A percentile compares a stretch with the other conserved stretches of the same genome.
Evolutionary conservation across 1,284 basidiomycete species (phyloP).

Genomic region (Golubevia pallescens): DNA sequence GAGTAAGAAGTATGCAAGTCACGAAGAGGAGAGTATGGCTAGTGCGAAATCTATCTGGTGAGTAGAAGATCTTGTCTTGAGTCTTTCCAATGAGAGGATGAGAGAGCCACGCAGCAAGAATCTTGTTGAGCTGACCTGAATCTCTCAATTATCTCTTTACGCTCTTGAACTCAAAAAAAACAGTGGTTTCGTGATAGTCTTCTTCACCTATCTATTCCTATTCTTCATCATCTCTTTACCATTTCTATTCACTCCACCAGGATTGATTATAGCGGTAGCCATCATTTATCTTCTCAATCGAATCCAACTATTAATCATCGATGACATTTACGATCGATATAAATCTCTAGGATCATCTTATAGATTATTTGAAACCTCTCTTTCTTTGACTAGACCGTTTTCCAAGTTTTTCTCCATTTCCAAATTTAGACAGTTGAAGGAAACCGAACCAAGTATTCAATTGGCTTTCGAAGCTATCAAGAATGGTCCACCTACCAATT

Average conservation of each 20-base stretch:
- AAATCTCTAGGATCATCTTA: conserved; percentile 7
- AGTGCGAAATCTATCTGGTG: conserved; percentile 17
- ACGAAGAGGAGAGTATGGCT: conserved; percentile 30
- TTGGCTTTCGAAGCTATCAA: not conserved
- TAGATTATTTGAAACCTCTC: conserved; percentile 1
- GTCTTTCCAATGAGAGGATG: not conserved
- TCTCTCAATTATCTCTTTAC: too few relatives aligned
- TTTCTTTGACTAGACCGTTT: not conserved
- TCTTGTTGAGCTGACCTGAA: too few relatives aligned
- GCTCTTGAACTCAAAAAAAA: not conserved
- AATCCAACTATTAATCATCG: conserved; percentile 9
- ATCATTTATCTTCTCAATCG: conserved; percentile 7
- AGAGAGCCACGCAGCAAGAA: not conserved
- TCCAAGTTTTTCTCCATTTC: not conserved
- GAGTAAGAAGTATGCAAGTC: conserved; percentile 10
- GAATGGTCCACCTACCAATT: not conserved
- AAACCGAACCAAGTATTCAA: not conserved
- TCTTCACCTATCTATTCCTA: conserved; percentile 10
- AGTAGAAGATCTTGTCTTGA: too few relatives aligned
- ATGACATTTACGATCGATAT: conserved; percentile 11
- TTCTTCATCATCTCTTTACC: conserved; percentile 11
- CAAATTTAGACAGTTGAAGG: not conserved
- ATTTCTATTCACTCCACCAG: conserved; percentile 19
- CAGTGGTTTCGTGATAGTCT: conserved; percentile 14
- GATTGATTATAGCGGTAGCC: conserved; percentile 10